Percentiles rank a stretch among this genome's conserved stretches.
Evolutionary conservation across 441 rosid genomes (phyloP).

Genomic region (Gossypium lobatum): DNA sequence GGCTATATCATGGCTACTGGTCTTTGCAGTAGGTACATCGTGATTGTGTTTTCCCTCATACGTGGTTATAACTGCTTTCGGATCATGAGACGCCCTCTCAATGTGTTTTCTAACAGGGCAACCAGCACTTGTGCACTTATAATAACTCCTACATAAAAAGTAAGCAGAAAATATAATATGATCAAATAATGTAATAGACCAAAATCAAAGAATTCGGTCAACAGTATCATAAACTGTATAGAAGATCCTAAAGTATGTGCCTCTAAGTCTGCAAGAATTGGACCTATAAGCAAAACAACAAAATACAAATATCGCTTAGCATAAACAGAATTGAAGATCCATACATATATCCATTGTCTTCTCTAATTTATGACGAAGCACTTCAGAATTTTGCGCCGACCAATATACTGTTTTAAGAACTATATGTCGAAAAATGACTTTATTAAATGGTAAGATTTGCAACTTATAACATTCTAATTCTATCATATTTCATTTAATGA

Average conservation of each 20-base stretch:
- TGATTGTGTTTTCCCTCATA: slow-evolving; percentile 97
- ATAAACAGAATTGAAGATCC: not conserved
- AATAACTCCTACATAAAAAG: slow-evolving; percentile 72
- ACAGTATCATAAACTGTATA: not conserved
- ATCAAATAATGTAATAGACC: not conserved
- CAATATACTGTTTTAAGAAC: not conserved
- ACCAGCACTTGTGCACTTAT: slow-evolving; percentile 89
- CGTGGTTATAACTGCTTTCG: slow-evolving; percentile 93
- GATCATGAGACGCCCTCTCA: slow-evolving; percentile 97
- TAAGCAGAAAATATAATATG: not conserved
- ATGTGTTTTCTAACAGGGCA: slow-evolving; percentile 97
- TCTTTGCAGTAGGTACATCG: slow-evolving; percentile 76
- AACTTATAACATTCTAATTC: not conserved
- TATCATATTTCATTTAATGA: not conserved
- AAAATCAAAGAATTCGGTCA: not conserved
- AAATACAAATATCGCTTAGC: not conserved
- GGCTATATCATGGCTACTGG: slow-evolving; percentile 52
- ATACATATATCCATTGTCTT: not conserved
- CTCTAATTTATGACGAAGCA: not conserved
- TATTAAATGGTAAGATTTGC: not conserved
- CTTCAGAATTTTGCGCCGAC: not conserved
- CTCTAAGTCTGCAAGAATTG: not conserved
- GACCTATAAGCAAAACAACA: slow-evolving; percentile 2
- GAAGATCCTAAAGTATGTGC: not conserved
- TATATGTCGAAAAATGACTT: not conserved